Conservation (phyloP, 768 basidiomycete genomes). For the Lentinula detonsa region DNA sequence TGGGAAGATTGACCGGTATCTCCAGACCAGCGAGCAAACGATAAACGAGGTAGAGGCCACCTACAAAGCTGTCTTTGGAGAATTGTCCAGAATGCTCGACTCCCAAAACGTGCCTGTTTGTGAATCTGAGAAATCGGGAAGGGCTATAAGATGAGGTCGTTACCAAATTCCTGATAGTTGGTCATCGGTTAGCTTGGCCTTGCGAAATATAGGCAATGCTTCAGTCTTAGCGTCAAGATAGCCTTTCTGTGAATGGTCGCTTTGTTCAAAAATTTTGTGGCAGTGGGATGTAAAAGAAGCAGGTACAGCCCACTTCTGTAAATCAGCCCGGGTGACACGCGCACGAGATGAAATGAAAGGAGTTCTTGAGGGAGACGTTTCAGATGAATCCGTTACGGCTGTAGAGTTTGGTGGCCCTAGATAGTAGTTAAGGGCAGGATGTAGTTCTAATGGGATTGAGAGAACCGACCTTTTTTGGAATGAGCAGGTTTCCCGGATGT, state of each 20-base stretch:
- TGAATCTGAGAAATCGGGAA: not conserved
- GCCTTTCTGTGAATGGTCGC: not conserved
- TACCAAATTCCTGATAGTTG: slow-evolving; percentile 7
- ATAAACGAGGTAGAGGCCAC: slow-evolving; percentile 9
- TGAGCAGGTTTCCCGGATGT: slow-evolving; percentile 14
- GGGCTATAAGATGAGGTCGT: not conserved
- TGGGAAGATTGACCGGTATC: slow-evolving; percentile 4
- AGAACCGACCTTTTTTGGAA: slow-evolving; percentile 66
- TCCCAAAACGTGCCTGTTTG: slow-evolving; percentile 4
- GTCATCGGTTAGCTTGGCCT: not conserved
- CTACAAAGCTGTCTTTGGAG: slow-evolving; percentile 6
- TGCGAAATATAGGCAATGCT: not conserved
- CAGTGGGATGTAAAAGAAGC: not conserved
- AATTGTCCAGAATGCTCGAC: not conserved
- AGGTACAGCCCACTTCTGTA: not conserved
- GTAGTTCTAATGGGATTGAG: slow-evolving; percentile 11
- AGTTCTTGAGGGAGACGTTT: not conserved
- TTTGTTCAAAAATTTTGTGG: not conserved
- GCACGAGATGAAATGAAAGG: not conserved
- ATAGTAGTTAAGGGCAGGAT: not conserved
- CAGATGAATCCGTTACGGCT: not conserved
- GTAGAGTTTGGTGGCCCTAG: not conserved
- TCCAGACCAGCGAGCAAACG: slow-evolving; percentile 6
- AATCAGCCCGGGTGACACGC: not conserved
- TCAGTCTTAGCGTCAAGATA: not conserved